Conservation (phyloP, 805 yeast genomes). For the Scheffersomyces coipomensis region DNA sequence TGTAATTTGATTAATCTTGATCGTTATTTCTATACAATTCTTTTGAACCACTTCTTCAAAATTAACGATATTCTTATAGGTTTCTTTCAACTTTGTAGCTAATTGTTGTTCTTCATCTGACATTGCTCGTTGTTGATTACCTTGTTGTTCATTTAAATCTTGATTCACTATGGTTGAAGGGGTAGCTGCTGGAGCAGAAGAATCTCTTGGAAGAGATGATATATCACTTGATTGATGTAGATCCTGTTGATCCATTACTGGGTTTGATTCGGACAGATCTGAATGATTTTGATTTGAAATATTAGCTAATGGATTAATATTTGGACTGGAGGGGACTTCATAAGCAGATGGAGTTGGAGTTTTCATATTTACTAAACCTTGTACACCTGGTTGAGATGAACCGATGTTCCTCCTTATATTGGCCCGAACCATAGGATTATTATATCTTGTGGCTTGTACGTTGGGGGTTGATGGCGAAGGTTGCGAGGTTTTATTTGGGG, state of each 20-base stretch:
- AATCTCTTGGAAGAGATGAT: constrained; percentile 4
- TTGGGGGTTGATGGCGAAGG: constrained; percentile 3
- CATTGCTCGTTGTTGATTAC: constrained; percentile 28
- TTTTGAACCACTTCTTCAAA: constrained; percentile 70
- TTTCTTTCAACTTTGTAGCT: constrained; percentile 70
- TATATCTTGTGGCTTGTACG: constrained; percentile 4
- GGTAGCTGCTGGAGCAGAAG: constrained; percentile 1
- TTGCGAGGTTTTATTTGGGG: constrained; percentile 3
- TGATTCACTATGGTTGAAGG: constrained; percentile 6
- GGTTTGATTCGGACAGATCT: constrained; percentile 41
- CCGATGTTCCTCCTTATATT: constrained; percentile 9
- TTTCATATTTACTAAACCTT: constrained; percentile 15
- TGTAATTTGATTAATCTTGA: constrained; percentile 43
- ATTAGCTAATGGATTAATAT: constrained; percentile 23
- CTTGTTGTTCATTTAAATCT: constrained; percentile 8
- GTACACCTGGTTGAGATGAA: constrained; percentile 1
- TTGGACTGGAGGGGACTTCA: constrained; percentile 42
- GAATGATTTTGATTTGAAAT: constrained; percentile 29
- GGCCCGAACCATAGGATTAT: constrained; percentile 6
- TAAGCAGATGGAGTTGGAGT: constrained; percentile 43
- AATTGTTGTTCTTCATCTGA: constrained; percentile 63
- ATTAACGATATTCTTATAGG: constrained; percentile 66
- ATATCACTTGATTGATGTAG: constrained; percentile 7
- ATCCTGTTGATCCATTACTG: constrained; percentile 19
- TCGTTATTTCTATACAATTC: constrained; percentile 59